phyloP scores from a whole-genome alignment of 306 rosid genomes.

The Gynostemma pentaphyllum region DNA sequence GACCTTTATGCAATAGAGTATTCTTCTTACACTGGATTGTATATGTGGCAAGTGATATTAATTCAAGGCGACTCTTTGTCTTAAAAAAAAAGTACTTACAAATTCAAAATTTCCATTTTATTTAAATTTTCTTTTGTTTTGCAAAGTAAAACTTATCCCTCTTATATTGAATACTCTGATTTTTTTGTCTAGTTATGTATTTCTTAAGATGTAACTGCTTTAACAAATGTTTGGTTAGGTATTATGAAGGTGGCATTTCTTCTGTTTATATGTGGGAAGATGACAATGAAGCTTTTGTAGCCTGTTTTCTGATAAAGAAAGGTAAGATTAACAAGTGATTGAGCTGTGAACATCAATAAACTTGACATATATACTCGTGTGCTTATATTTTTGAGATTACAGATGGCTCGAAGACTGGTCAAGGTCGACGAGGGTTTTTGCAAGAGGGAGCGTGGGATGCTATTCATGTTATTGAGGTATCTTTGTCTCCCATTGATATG shows the following conservation, averaged over 20 bases:
- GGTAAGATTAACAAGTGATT: conserved; percentile 33
- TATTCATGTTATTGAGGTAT: conserved; percentile 93
- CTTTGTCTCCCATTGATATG: background rate
- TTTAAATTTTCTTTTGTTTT: no score
- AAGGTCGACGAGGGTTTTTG: conserved; percentile 84
- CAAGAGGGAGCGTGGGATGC: conserved; percentile 99
- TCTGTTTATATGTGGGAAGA: conserved; percentile 99
- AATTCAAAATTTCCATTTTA: no score
- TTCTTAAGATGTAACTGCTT: conserved; percentile 25
- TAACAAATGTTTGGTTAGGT: conserved; percentile 57
- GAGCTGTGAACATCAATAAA: conserved; percentile 3
- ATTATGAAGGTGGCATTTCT: conserved; percentile 98
- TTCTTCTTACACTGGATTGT: background rate
- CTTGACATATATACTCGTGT: conserved; percentile 17
- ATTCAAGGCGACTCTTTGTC: no score
- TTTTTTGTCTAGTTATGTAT: background rate
- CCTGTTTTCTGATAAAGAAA: conserved; percentile 88
- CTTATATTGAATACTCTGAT: background rate
- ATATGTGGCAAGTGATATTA: background rate
- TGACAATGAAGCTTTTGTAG: conserved; percentile 74
- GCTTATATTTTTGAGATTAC: conserved; percentile 21
- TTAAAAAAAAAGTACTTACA: no score
- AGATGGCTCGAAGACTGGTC: conserved; percentile 97
- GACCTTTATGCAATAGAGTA: conserved; percentile 10
- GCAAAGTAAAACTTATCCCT: background rate